Base-by-base conservation (phyloP, 1,284 basidiomycete species). In the Ceratobasidium sp. region DNA sequence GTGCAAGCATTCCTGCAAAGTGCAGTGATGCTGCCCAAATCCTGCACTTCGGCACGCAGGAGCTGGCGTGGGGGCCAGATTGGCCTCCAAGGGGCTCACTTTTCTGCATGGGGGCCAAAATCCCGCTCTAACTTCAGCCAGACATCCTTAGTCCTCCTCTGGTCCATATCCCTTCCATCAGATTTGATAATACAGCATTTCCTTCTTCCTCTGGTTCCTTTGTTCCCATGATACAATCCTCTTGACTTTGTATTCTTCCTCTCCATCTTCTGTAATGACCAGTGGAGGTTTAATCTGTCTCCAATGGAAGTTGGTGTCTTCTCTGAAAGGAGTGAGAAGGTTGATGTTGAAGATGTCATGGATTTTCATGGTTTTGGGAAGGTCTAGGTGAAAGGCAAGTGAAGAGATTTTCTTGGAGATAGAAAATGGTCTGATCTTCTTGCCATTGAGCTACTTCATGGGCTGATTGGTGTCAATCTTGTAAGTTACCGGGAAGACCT, bases 381-480 rank as follows among this genome's bases (percentile, higher is more conserved):
- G 23, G 69, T 55, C 4, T 1, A 62, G n/a, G 32, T 46, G 49
- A 74, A 30, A 66, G 58, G 64, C 62, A 50, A 75, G 54, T 16
- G 69, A 55, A 18, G 54, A 26, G 1, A 73, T 47, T 21, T 44
- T 49, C 35, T 67, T 16, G 1, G 30, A 38, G 30, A 80, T 71
- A 1, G 11, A 59, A 74, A 73, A 80, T 0, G 77, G 79, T 6
- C 79, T 78, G 0, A 75, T 35, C 18, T 46, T 72, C 16, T 64
- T 69, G 32, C 61, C 30, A 52, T 77, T 75, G 13, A 79, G 73
- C 63, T 79, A 79, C 73, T 76, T 75, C 9, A 76, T 62, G 0
- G 78, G 77, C 0, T 77, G 66, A 0, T 26, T 64, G 0, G 77
- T 79, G 0, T 28, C 43, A 18, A 78, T 73, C 38, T 79, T 76